Conservation (phyloP, 1,139 yeast species). For the Saccharomyces hybrid region DNA sequence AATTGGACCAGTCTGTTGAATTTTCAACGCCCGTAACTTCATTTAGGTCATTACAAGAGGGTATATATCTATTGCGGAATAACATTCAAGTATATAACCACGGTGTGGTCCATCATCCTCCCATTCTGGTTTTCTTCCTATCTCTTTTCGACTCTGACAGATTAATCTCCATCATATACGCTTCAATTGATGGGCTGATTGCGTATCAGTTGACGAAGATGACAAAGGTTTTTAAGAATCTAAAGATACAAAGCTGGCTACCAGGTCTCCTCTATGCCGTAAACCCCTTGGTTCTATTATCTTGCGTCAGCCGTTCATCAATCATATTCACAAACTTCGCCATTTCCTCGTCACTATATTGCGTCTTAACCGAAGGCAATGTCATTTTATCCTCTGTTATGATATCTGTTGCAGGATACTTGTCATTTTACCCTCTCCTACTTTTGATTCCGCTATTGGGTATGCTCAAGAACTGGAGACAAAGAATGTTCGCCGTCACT, state of each 20-base stretch:
- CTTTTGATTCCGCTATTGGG: conserved; percentile 50
- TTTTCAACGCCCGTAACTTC: conserved; percentile 42
- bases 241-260: conserved; percentile 36
- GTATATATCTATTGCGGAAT: conserved; percentile 58
- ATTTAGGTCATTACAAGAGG: conserved; percentile 57
- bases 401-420: conserved; percentile 57
- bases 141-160: conserved; percentile 32
- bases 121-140: conserved; percentile 52
- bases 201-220: conserved; percentile 34
- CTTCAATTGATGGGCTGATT: conserved; percentile 36
- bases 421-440: conserved; percentile 55
- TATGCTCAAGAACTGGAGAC: conserved; percentile 16
- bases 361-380: conserved; percentile 36
- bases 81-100: conserved; percentile 68
- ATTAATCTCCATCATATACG: conserved; percentile 14
- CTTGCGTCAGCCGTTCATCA: conserved; percentile 66
- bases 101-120: conserved; percentile 82
- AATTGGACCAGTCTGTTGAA: conserved; percentile 53
- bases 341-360: conserved; percentile 45
- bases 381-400: conserved; percentile 42
- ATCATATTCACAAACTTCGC: conserved; percentile 52
- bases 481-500: conserved; percentile 10
- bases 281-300: conserved; percentile 69
- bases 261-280: conserved; percentile 60
- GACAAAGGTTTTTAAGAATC: conserved; percentile 27